A percentile compares a stretch with the other conserved stretches of the same genome.
Conservation (phyloP, 2,329 filamentous ascomycete genomes). For the Gremmenia infestans region DNA sequence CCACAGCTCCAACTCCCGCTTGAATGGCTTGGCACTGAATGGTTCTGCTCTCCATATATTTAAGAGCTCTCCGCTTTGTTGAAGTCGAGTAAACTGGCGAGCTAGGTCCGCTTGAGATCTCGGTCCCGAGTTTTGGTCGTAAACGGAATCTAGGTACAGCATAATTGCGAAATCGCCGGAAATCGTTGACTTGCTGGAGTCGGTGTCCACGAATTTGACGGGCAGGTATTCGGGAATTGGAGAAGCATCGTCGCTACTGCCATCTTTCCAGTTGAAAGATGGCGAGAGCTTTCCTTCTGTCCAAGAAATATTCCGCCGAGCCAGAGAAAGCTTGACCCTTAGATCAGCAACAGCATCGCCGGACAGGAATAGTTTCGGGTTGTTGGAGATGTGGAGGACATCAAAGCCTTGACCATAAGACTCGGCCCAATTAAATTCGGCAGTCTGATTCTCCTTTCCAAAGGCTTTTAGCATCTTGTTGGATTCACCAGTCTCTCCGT, state of each 20-base stretch:
- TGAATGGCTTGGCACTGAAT: slow-evolving; percentile 20
- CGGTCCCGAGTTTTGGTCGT: slow-evolving; percentile 30
- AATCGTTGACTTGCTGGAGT: slow-evolving; percentile 41
- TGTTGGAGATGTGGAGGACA: slow-evolving; percentile 59
- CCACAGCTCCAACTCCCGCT: slow-evolving; percentile 28
- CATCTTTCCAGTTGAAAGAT: slow-evolving; percentile 27
- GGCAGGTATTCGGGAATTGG: slow-evolving; percentile 23
- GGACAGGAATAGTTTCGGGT: slow-evolving; percentile 42
- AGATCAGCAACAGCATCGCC: slow-evolving; percentile 44
- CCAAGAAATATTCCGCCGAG: slow-evolving; percentile 42
- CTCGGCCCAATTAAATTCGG: slow-evolving; percentile 67
- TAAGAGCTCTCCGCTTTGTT: slow-evolving; percentile 19
- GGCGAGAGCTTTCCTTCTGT: slow-evolving; percentile 24
- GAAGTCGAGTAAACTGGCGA: slow-evolving; percentile 23
- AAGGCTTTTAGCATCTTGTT: slow-evolving; percentile 72
- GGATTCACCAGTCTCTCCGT: slow-evolving; percentile 62
- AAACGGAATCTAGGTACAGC: slow-evolving; percentile 54
- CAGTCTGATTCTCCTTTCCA: slow-evolving; percentile 74
- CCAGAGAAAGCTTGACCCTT: slow-evolving; percentile 46
- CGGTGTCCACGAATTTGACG: slow-evolving; percentile 53
- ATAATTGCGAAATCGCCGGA: slow-evolving; percentile 50
- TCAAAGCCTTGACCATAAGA: slow-evolving; percentile 80
- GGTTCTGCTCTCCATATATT: slow-evolving; percentile 21
- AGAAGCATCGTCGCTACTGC: slow-evolving; percentile 15
- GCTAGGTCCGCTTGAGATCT: slow-evolving; percentile 22